Conservation (phyloP, 2,329 filamentous ascomycete genomes). For the Ophioceras dolichostomum region DNA sequence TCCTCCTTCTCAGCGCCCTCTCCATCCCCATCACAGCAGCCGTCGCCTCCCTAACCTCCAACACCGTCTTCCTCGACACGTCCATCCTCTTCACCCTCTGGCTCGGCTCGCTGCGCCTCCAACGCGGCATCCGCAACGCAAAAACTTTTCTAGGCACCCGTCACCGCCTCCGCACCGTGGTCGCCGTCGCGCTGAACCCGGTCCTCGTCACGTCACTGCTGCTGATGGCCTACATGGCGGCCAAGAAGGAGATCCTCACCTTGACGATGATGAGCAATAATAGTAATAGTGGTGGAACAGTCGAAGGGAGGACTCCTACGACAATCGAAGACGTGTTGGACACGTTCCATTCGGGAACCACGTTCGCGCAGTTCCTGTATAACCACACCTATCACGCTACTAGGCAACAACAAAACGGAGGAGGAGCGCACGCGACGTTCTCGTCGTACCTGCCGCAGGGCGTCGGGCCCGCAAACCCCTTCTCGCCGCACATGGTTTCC, state of each 20-base stretch:
- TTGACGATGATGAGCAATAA: too few relatives aligned
- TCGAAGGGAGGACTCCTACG: too few relatives aligned
- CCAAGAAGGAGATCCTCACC: conserved; percentile 19
- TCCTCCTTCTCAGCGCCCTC: conserved; percentile 17
- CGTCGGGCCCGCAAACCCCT: conserved; percentile 18
- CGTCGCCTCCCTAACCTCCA: conserved; percentile 17
- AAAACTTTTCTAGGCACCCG: conserved; percentile 1
- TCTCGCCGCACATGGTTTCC: too few relatives aligned
- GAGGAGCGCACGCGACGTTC: background rate
- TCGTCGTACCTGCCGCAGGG: conserved; percentile 3
- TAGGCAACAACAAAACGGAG: too few relatives aligned
- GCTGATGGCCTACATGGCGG: conserved; percentile 28
- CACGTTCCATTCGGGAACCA: conserved; percentile 14
- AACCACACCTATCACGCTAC: too few relatives aligned
- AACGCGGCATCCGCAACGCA: conserved; percentile 9
- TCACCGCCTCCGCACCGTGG: conserved; percentile 11
- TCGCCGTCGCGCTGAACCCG: conserved; percentile 31
- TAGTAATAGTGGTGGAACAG: too few relatives aligned
- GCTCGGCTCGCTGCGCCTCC: conserved; percentile 26
- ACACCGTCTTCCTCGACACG: conserved; percentile 30
- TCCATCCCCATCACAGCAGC: conserved; percentile 24
- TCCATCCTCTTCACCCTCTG: conserved; percentile 36
- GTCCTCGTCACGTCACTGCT: conserved; percentile 33
- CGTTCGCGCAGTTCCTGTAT: conserved; percentile 16
- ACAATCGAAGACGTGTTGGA: conserved; percentile 13